Conservation (phyloP, 371 early-diverging fungal species). For the Mucor circinelloides region DNA sequence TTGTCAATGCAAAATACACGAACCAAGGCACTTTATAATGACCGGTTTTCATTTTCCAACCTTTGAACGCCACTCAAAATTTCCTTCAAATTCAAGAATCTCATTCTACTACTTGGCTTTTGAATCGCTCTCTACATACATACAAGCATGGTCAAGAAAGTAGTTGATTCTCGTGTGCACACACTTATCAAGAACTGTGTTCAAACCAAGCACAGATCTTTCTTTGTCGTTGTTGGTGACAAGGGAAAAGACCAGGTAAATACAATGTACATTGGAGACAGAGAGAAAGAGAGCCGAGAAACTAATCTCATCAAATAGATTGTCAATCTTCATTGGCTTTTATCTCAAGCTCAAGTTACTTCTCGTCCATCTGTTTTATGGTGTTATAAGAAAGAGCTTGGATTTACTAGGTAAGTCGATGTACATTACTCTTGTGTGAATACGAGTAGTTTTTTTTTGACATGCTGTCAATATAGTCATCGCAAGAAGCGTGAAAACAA, state of each 20-base stretch:
- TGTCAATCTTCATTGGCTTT: slow-evolving; percentile 95
- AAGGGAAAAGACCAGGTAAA: slow-evolving; percentile 91
- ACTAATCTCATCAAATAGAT: slow-evolving; percentile 52
- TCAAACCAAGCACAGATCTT: slow-evolving; percentile 88
- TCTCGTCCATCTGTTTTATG: slow-evolving; percentile 94
- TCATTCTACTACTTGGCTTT: not conserved
- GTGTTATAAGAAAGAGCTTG: slow-evolving; percentile 99
- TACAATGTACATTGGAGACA: not conserved
- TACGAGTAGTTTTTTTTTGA: not conserved
- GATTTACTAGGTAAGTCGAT: slow-evolving; percentile 75
- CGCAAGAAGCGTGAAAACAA: slow-evolving; percentile 96
- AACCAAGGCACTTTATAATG: not conserved
- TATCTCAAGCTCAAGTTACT: slow-evolving; percentile 91
- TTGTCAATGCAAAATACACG: not conserved
- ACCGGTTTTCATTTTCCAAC: not conserved
- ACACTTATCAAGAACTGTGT: slow-evolving; percentile 93
- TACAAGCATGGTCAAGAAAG: slow-evolving; percentile 77
- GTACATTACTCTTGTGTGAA: too few relatives aligned
- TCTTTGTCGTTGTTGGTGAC: slow-evolving; percentile 97
- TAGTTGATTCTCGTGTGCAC: slow-evolving; percentile 92
- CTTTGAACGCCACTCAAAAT: not conserved
- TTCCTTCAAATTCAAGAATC: not conserved
- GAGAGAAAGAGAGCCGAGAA: not conserved
- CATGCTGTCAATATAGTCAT: slow-evolving; percentile 59
- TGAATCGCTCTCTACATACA: not conserved